Evolutionary conservation across 2,329 filamentous ascomycete genomes (phyloP), one percentile per base, ranked within the genome.

Genomic region (Domatiomyces globalis): DNA sequence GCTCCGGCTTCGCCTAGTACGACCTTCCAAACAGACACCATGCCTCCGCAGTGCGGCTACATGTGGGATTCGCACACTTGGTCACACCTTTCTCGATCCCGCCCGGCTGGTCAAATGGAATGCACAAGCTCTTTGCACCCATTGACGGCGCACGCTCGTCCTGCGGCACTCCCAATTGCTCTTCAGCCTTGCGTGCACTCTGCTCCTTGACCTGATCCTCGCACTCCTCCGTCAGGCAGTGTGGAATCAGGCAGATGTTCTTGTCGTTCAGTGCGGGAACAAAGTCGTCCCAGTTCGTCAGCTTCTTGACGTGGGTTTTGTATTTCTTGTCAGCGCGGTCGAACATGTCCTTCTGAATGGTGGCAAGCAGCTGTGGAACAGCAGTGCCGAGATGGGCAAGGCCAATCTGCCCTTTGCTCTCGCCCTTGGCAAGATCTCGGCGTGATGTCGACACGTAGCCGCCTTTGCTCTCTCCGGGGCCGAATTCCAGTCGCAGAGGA

Each of bases 181-280:
- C 68, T 62, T 74, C 70, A 2, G 68, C 82, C 61, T 82, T 85
- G 58, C 84, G 83, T 44, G 85, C 87, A 56, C 87, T 94, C 65
- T 89, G 76, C 51, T 94, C 87, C 79, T 96, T 96, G 73, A 96
- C 87, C 67, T 87, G 80, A 62, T 95, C 90, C 71, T 95, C 90
- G 65, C 90, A 96, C 66, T 85, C 81, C 54, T 80, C 79, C 10
- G 79, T 84, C 56, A 89, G 74, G 66, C 94, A 98, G 74, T 87
- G 85, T 49, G 90, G 90, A 58, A 96, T 94, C 54, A 96, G 73
- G 44, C 94, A 83, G 44, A 96, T 82, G 65, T 96, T 95, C 78
- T 94, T 94, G 65, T 78, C 74, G 68, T 98, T 92, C 43, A 98
- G 79, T 0, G 87, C 81, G 6, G 92, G 90, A 45, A 92, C 80